A percentile compares a stretch with the other conserved stretches of the same genome.
These are phyloP conservation scores for Desmodesmus armatus DNA, from an alignment of 139 green algal species.

Conservation along the genomic window DNA sequence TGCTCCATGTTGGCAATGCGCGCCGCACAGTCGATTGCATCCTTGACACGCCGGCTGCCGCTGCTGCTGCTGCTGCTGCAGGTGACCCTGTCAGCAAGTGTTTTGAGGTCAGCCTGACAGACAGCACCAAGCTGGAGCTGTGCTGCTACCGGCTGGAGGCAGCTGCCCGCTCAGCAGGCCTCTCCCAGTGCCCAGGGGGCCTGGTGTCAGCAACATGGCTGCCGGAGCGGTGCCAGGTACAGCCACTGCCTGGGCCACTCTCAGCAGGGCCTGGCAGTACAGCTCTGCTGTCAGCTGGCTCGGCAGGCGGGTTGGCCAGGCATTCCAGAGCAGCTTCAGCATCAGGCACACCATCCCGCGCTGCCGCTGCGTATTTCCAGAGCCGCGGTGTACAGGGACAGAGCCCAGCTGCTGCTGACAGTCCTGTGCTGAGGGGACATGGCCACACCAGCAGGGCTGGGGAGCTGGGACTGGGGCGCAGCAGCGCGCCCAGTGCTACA, in stretches of 20 bases:
- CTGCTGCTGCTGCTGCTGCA: constrained; percentile 11
- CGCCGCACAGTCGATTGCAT: not conserved
- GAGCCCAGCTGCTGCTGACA: not conserved
- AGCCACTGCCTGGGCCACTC: constrained; percentile 9
- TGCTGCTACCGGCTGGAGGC: not conserved
- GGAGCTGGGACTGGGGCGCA: not conserved
- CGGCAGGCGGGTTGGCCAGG: no score
- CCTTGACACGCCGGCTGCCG: no score
- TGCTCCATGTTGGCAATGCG: not conserved
- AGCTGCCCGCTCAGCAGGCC: not conserved
- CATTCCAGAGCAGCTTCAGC: no score
- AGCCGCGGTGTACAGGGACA: not conserved
- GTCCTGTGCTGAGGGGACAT: not conserved
- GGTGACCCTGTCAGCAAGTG: constrained; percentile 41
- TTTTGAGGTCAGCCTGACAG: constrained; percentile 38
- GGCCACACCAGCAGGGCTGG: not conserved
- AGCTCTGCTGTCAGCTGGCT: not conserved
- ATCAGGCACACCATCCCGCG: not conserved
- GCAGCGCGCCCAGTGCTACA: not conserved
- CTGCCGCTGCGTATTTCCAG: not conserved
- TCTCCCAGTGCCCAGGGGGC: not conserved
- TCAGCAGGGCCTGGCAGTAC: not conserved
- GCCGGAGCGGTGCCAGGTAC: not conserved
- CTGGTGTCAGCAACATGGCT: constrained; percentile 11
- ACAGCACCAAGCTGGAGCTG: not conserved